A percentile compares a stretch with the other conserved stretches of the same genome.
These are phyloP conservation scores for Moricandia moricandioides DNA, from an alignment of 345 rosid genomes.

Conservation along the genomic window DNA sequence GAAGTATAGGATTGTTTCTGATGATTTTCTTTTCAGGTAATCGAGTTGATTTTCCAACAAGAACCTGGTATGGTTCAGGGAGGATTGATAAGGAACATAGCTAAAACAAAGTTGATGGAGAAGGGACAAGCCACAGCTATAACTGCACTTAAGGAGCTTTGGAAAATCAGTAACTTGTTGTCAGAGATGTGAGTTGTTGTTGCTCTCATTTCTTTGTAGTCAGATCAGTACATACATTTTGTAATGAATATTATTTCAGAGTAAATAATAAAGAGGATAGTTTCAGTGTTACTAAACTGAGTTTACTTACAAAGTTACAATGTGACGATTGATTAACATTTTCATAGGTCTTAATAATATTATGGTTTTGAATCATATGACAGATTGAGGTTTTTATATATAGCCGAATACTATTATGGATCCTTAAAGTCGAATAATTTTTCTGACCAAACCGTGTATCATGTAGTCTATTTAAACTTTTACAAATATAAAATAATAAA, in stretches of 20 bases:
- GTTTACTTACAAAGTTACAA: too few relatives aligned
- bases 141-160: slow-evolving; percentile 75
- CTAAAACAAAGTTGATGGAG: slow-evolving; percentile 57
- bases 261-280: slow-evolving; percentile 14
- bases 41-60: slow-evolving; percentile 82
- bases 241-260: slow-evolving; percentile 48
- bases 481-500: too few relatives aligned
- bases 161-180: slow-evolving; percentile 79
- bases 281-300: too few relatives aligned
- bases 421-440: too few relatives aligned
- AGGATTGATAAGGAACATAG: slow-evolving; percentile 52
- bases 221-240: slow-evolving; percentile 34
- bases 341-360: too few relatives aligned
- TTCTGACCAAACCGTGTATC: too few relatives aligned
- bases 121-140: slow-evolving; percentile 74
- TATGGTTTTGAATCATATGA: too few relatives aligned
- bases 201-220: neutral
- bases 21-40: slow-evolving; percentile 43
- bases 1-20: neutral
- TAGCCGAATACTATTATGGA: too few relatives aligned
- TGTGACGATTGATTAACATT: too few relatives aligned
- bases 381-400: too few relatives aligned
- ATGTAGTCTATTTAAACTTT: too few relatives aligned
- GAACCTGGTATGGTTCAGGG: slow-evolving; percentile 55
- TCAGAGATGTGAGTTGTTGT: slow-evolving; percentile 55